Evolutionary conservation across 139 green algal genomes (phyloP).

Genomic region (Volvox africanus): DNA sequence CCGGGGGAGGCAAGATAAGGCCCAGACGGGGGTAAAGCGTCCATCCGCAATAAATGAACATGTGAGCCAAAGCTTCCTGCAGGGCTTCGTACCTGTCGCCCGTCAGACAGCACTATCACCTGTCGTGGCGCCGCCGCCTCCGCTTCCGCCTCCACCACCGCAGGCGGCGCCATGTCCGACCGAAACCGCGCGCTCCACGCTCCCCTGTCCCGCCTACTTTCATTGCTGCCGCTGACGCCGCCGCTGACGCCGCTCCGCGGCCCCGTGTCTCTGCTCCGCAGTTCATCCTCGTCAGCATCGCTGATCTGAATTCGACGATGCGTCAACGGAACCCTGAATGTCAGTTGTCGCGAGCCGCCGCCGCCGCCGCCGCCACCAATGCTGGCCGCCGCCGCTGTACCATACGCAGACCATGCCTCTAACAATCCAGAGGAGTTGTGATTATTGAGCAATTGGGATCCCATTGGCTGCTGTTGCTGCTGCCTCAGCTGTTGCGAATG

Average conservation of each 20-base stretch:
- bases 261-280: background rate
- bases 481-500: background rate
- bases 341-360: background rate
- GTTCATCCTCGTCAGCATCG: background rate
- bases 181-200: background rate
- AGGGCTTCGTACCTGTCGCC: background rate
- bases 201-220: background rate
- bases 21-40: background rate
- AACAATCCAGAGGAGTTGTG: background rate
- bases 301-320: background rate
- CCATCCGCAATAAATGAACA: background rate
- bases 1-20: too few species aligned
- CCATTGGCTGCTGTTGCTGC: background rate
- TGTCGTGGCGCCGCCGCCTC: background rate
- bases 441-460: background rate
- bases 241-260: background rate
- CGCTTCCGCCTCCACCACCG: background rate
- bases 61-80: too few species aligned
- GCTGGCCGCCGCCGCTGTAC: background rate
- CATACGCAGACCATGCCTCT: background rate
- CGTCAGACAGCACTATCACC: slow-evolving; percentile 18
- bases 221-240: background rate
- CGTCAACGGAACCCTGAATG: background rate
- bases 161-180: background rate
- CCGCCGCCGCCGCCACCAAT: slow-evolving; percentile 3